Base-by-base conservation (phyloP, 2,329 filamentous ascomycete species). In the Parastagonospora avenae region DNA sequence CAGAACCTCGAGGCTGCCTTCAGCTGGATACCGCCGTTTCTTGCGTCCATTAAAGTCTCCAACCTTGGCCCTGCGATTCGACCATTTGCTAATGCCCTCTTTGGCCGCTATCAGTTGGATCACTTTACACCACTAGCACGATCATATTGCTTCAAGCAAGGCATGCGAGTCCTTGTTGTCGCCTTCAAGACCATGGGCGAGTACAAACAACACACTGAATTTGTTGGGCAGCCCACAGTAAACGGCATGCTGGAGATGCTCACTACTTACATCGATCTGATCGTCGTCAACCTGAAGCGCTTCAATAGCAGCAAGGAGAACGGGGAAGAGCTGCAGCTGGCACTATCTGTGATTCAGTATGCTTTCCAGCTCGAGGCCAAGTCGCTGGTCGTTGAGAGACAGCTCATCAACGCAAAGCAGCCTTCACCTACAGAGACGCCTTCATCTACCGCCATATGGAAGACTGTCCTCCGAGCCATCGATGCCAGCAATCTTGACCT, bases 21-120 rank as follows among this genome's bases (percentile, higher is more conserved):
- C 8, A 85, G 84, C 16, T 97, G 92, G 91, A 85, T 94, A 29
- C 80, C 81, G 16, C 85, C 87, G 0, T 91, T 96, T 67, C 82
- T 96, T 55, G 80, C 82, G 28, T 96, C 92, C 1, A 82, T 97
- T 51, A 86, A 87, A 52, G 81, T 87, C 4, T 84, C 87, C 48
- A 90, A 91, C 64, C 85, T 91, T 52, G 86, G 89, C 14, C 88
- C 92, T 59, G 88, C 90, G 7, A 92, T 91, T 70, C 86, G 91
- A 54, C 85, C 88, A n/a, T 78, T 97, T 36, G 81, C 91, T 33
- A 83, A 88, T 55, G 86, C 91, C 46, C 81, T 96, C 8, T 83
- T 97, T 36, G 82, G 85, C 48, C 83, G 82, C 6, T 80, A 88
- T 16, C 85, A 84, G 53, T 80, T 84, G 30, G 68, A 77, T 1